Conservation (phyloP, 208 protist species). For the Leishmania amazonensis region DNA sequence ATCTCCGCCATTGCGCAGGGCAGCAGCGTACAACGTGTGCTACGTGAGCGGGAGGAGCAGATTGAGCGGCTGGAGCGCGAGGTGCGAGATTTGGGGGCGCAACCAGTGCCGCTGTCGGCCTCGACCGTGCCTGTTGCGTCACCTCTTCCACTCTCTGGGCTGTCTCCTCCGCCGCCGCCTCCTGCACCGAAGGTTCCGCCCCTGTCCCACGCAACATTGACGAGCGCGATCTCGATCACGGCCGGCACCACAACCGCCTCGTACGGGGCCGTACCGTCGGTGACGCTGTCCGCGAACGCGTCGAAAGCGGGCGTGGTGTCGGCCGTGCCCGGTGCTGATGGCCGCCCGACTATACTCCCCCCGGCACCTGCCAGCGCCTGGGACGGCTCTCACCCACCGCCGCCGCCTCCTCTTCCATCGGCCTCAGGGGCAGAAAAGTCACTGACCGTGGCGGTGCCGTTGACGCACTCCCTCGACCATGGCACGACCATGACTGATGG, state of each 20-base stretch:
- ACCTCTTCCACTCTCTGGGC: neutral
- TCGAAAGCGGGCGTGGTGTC: conserved; percentile 3
- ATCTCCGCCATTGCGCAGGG: conserved; percentile 29
- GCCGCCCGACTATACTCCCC: neutral
- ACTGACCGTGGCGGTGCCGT: conserved; percentile 5
- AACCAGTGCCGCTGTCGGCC: neutral
- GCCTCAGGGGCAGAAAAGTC: neutral
- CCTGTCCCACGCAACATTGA: neutral
- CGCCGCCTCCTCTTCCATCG: neutral
- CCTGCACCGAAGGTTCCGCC: neutral
- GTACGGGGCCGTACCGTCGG: neutral
- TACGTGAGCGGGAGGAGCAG: conserved; percentile 45
- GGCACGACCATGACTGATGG: neutral
- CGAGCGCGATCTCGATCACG: neutral
- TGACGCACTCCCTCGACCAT: conserved; percentile 20
- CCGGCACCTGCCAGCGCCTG: neutral
- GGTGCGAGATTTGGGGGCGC: conserved; percentile 41
- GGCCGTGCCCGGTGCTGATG: neutral
- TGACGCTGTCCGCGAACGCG: neutral
- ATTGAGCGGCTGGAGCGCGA: conserved; percentile 54
- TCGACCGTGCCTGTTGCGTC: neutral
- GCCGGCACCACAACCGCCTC: neutral
- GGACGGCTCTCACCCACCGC: conserved; percentile 2
- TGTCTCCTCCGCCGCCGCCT: neutral
- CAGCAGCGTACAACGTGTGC: conserved; percentile 32